Conservation (phyloP, 2,329 filamentous ascomycete species). For the Botrytis aclada region DNA sequence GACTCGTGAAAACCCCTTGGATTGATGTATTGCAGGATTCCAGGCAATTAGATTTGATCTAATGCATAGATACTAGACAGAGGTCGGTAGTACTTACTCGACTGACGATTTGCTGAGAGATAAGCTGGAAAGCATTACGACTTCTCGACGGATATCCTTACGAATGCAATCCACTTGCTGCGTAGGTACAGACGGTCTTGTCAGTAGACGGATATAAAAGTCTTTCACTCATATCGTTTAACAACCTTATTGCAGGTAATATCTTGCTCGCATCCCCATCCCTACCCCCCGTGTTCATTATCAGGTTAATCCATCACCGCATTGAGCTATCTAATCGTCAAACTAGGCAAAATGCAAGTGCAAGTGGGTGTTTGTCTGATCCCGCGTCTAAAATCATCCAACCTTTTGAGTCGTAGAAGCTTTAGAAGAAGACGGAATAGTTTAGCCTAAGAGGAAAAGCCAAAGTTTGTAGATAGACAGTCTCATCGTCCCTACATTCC, state of each 20-base stretch:
- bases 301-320: constrained; percentile 2
- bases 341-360: background rate
- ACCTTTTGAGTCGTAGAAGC: background rate
- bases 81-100: background rate
- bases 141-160: background rate
- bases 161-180: background rate
- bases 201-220: background rate
- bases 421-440: background rate
- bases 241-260: background rate
- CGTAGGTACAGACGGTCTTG: background rate
- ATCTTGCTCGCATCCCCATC: background rate
- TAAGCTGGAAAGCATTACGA: background rate
- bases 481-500: constrained; percentile 14
- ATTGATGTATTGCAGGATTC: background rate
- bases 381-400: constrained; percentile 3
- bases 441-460: background rate
- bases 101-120: background rate
- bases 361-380: constrained; percentile 9
- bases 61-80: background rate
- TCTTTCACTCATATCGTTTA: background rate
- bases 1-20: background rate
- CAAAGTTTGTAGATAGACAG: background rate
- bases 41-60: background rate
- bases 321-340: background rate
- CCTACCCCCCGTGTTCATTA: constrained; percentile 7